Percentiles rank a stretch among this genome's conserved stretches.
These are phyloP conservation scores for Scedosporium apiospermum DNA, from an alignment of 2,329 filamentous ascomycete genomes.

Conservation along the genomic window DNA sequence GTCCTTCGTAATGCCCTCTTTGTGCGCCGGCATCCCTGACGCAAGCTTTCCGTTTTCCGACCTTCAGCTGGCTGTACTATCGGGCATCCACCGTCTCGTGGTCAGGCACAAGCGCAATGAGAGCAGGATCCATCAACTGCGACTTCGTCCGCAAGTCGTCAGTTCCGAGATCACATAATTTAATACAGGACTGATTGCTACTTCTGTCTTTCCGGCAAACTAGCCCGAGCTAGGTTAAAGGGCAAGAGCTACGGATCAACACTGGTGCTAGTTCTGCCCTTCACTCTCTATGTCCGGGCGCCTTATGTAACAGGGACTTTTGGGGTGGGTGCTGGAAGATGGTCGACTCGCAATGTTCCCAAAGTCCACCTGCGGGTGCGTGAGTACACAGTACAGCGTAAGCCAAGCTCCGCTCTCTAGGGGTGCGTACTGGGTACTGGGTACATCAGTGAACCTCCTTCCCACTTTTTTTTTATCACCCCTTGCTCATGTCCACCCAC, in stretches of 20 bases:
- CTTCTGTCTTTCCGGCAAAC: background rate
- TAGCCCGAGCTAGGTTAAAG: background rate
- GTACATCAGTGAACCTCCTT: background rate
- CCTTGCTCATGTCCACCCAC: background rate
- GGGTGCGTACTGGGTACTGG: background rate
- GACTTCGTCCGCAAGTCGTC: no score
- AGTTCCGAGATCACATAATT: no score
- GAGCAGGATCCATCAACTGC: no score
- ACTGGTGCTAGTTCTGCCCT: background rate
- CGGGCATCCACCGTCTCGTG: no score
- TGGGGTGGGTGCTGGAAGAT: background rate
- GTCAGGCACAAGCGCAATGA: no score
- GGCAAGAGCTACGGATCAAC: background rate
- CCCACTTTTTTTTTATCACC: background rate
- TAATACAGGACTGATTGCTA: no score
- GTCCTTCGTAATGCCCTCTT: no score
- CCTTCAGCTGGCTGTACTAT: no score
- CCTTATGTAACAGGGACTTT: background rate
- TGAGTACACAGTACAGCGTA: background rate
- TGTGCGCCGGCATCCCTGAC: no score
- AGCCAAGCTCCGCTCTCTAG: background rate
- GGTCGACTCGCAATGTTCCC: background rate
- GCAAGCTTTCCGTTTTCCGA: no score
- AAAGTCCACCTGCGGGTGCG: background rate
- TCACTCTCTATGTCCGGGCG: background rate